Conservation (phyloP, 2,329 filamentous ascomycete species). For the Calonectria montana region DNA sequence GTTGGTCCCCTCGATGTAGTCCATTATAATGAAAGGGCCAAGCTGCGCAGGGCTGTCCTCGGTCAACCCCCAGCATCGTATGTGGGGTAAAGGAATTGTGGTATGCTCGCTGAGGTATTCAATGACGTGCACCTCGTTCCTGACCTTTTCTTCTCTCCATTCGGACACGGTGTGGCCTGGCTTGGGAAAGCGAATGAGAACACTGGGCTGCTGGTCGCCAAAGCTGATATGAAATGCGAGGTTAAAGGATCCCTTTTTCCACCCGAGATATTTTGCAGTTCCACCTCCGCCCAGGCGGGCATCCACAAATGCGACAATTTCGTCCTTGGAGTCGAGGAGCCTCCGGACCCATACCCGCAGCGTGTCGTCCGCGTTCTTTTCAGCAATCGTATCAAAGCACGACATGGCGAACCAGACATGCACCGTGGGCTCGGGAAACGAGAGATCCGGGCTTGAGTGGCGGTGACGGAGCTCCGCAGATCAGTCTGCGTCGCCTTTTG, state of each 20-base stretch:
- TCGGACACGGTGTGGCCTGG: conserved; percentile 35
- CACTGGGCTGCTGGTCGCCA: conserved; percentile 30
- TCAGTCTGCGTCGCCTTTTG: neutral
- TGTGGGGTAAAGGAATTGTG: conserved; percentile 44
- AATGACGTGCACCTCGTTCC: conserved; percentile 43
- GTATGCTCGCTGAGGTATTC: conserved; percentile 43
- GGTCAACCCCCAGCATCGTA: conserved; percentile 43
- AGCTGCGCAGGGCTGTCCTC: conserved; percentile 44
- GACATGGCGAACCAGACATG: neutral
- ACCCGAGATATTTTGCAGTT: conserved; percentile 34
- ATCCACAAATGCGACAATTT: conserved; percentile 37
- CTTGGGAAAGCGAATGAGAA: conserved; percentile 43
- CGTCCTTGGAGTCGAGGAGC: conserved; percentile 33
- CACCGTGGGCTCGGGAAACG: neutral
- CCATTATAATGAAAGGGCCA: conserved; percentile 49
- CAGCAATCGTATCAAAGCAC: conserved; percentile 5
- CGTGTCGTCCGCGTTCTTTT: conserved; percentile 5
- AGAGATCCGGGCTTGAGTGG: neutral
- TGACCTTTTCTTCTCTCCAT: conserved; percentile 47
- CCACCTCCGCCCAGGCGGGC: conserved; percentile 26
- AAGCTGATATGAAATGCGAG: conserved; percentile 39
- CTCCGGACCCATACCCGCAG: neutral
- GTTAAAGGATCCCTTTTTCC: conserved; percentile 46
- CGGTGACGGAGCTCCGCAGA: neutral
- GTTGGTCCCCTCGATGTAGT: conserved; percentile 43